Base-by-base conservation (phyloP, 169 alveolate species). In the Theileria parva region DNA sequence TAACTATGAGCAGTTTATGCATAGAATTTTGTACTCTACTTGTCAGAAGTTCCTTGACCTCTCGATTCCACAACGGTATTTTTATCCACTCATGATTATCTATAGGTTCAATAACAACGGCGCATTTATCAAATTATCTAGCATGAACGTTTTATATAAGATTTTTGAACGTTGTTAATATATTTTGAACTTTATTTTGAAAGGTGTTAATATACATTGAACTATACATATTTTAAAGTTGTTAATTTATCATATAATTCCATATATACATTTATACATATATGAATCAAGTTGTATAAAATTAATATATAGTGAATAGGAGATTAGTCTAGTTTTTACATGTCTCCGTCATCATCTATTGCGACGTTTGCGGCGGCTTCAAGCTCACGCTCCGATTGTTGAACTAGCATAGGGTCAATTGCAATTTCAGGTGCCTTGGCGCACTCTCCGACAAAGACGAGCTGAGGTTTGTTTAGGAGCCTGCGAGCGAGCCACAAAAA, bases 401-500 rank as follows among this genome's bases (percentile, higher is more conserved):
- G 88, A 28, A 92, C 97, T 37, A 94, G 81, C 53, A 92, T 80
- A 23, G 96, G 95, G 83, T 94, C 96, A 50, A 95, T 94, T 69
- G 79, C 86, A 79, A 95, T 91, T 80, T 95, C 98, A 0, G 98
- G 98, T 48, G 96, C 97, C 85, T 94, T 94, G 27, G 98, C 98
- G 74, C 93, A 94, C 80, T 95, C 97, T 2, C 98, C 98, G 8
- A 92, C 95, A 76, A 91, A 91, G 11, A 91, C 95, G 70, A 94
- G 88, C 65, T 93, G 94, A 13, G 95, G 95, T 74, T 94, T 94
- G 81, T 93, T 93, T 4, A 96, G 90, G 50, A 98, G 93, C 73
- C 99, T 92, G 80, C 99, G 93, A 12, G 99, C 98, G 66, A 98
- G 92, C 98, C 99, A 97, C 57, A 97, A 88, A 96, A 97, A 97